Conservation (phyloP, 2,329 filamentous ascomycete genomes). For the Acrocalymma vagum region DNA sequence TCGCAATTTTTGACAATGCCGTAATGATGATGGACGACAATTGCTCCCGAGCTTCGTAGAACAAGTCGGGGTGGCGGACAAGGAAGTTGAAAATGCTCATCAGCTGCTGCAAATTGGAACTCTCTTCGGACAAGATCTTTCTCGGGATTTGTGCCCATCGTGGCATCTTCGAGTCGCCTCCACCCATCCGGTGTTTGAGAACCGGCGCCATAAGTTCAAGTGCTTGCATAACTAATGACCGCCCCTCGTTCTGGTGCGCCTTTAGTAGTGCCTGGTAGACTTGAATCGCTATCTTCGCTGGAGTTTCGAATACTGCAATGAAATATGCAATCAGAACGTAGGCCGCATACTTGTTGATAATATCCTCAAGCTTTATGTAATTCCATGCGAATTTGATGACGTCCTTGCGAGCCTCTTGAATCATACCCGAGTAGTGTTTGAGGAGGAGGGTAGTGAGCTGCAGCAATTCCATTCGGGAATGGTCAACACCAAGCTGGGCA, state of each 20-base stretch:
- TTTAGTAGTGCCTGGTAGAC: slow-evolving; percentile 92
- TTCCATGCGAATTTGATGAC: slow-evolving; percentile 99
- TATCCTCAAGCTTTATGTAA: slow-evolving; percentile 93
- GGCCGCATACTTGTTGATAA: slow-evolving; percentile 98
- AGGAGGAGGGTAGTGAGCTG: slow-evolving; percentile 94
- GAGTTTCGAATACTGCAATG: slow-evolving; percentile 95
- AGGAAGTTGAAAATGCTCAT: slow-evolving; percentile 98
- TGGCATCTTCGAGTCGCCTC: slow-evolving; percentile 75
- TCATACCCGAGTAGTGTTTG: slow-evolving; percentile 88
- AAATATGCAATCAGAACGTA: slow-evolving; percentile 98
- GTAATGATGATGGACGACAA: slow-evolving; percentile 89
- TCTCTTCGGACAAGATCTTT: slow-evolving; percentile 91
- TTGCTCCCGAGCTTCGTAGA: slow-evolving; percentile 93
- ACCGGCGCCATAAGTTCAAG: slow-evolving; percentile 95
- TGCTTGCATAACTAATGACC: slow-evolving; percentile 90
- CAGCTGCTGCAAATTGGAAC: slow-evolving; percentile 93
- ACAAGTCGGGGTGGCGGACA: slow-evolving; percentile 88
- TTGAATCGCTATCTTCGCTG: slow-evolving; percentile 92
- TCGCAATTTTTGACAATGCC: slow-evolving; percentile 86
- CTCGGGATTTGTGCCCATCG: slow-evolving; percentile 91
- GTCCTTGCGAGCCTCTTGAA: slow-evolving; percentile 93
- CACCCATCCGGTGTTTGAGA: slow-evolving; percentile 81
- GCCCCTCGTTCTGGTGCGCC: slow-evolving; percentile 94
- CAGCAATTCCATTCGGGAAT: slow-evolving; percentile 93
- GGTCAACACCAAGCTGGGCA: slow-evolving; percentile 86